Percentiles rank a stretch among this genome's conserved stretches.
These are phyloP conservation scores for Citeromyces matritensis DNA, from an alignment of 805 yeast genomes.

Conservation along the genomic window DNA sequence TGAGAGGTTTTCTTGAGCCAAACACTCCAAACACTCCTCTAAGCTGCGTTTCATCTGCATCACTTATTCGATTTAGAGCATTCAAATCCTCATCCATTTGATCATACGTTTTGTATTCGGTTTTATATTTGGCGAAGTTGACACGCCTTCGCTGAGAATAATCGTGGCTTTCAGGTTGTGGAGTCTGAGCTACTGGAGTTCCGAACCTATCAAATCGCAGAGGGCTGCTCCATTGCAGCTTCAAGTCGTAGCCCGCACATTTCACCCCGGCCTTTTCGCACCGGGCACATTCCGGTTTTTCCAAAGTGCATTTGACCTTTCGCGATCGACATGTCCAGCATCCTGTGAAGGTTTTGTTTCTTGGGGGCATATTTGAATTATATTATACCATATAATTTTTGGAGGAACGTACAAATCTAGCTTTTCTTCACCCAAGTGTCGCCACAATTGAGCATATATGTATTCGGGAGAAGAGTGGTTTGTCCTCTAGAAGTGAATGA, in stretches of 20 bases:
- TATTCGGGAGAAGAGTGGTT: too few relatives aligned
- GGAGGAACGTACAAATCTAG: too few relatives aligned
- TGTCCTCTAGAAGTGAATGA: too few relatives aligned
- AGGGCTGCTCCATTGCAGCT: constrained; percentile 64
- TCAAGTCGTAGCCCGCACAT: constrained; percentile 78
- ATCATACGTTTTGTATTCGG: constrained; percentile 56
- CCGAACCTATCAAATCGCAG: constrained; percentile 33
- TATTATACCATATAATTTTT: too few relatives aligned
- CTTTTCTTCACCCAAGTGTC: neutral
- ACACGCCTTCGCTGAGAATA: constrained; percentile 57
- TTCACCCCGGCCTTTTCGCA: constrained; percentile 52
- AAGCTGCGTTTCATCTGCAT: constrained; percentile 22
- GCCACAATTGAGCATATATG: neutral
- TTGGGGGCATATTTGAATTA: too few relatives aligned
- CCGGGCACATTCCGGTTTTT: constrained; percentile 53
- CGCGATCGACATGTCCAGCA: constrained; percentile 79
- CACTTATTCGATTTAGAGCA: constrained; percentile 15
- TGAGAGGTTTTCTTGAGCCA: constrained; percentile 9
- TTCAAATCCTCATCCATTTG: constrained; percentile 67
- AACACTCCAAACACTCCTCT: constrained; percentile 82
- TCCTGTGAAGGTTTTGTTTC: constrained; percentile 70
- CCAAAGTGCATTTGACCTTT: constrained; percentile 68
- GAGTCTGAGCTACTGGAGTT: constrained; percentile 13
- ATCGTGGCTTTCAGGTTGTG: constrained; percentile 22
- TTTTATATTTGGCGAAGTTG: constrained; percentile 61